Percentiles rank a stretch among this genome's conserved stretches.
These are phyloP conservation scores for Oryza glaberrima DNA, from an alignment of 176 grass and related monocot species.

Conservation along the genomic window DNA sequence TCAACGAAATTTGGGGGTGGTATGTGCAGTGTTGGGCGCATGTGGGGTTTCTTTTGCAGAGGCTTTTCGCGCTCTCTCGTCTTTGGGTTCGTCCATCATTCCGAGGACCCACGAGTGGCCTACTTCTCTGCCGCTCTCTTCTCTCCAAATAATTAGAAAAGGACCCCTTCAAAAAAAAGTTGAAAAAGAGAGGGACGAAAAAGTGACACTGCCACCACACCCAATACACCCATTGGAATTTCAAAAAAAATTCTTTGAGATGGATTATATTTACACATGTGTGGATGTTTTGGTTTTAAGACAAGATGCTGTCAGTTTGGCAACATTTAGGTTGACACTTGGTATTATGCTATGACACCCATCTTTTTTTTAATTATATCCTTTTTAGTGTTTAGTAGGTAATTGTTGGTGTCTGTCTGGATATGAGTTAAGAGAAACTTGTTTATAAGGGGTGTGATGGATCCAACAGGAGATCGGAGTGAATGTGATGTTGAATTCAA, in stretches of 20 bases:
- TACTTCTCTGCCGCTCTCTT: neutral
- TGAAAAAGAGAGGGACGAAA: neutral
- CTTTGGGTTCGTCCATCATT: slow-evolving; percentile 27
- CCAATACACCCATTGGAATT: neutral
- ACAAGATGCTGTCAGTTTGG: neutral
- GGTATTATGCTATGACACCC: neutral
- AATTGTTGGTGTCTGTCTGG: neutral
- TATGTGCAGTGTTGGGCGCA: neutral
- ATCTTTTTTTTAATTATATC: neutral
- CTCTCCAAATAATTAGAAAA: slow-evolving; percentile 43
- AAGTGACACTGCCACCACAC: neutral
- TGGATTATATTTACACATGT: neutral
- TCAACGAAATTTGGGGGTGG: neutral
- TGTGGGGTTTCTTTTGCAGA: neutral
- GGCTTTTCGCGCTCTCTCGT: slow-evolving; percentile 29
- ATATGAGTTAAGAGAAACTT: neutral
- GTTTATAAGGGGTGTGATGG: neutral
- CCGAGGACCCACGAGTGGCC: slow-evolving; percentile 46
- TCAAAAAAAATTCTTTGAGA: too few relatives aligned
- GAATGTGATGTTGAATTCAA: neutral
- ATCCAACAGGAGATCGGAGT: neutral
- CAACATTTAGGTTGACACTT: neutral
- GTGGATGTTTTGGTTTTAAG: neutral
- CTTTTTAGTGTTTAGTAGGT: neutral
- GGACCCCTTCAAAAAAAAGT: slow-evolving; percentile 1